These are phyloP conservation scores for Xylariales sp. DNA, from an alignment of 2,329 filamentous ascomycete genomes.

Conservation along the genomic window DNA sequence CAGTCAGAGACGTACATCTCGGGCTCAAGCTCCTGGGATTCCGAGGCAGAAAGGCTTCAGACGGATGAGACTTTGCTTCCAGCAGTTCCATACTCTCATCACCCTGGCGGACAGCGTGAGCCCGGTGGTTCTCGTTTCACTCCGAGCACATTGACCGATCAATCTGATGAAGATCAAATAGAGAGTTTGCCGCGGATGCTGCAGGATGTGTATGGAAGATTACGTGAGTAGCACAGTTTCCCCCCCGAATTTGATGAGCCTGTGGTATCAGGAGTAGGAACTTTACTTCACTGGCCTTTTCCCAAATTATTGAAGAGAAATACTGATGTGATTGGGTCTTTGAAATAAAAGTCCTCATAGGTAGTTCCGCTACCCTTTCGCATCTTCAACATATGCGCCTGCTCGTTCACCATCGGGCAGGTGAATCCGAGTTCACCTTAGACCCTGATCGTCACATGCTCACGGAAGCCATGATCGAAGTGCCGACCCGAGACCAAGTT, in stretches of 20 bases:
- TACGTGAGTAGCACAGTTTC: constrained; percentile 36
- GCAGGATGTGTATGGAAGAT: constrained; percentile 51
- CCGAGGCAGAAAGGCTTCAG: too few relatives aligned
- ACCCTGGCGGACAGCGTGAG: too few relatives aligned
- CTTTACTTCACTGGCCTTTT: too few relatives aligned
- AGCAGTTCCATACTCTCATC: not conserved
- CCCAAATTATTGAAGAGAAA: too few relatives aligned
- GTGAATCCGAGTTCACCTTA: constrained; percentile 51
- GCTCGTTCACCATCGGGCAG: constrained; percentile 51
- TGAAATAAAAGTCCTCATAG: too few relatives aligned
- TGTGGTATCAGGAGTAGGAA: too few relatives aligned
- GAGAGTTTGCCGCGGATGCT: constrained; percentile 55
- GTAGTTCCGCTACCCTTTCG: constrained; percentile 58
- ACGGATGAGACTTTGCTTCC: too few relatives aligned
- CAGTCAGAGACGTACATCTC: not conserved
- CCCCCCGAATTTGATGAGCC: not conserved
- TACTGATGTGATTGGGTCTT: not conserved
- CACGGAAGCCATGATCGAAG: constrained; percentile 46
- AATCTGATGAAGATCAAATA: too few relatives aligned
- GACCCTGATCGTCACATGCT: constrained; percentile 55
- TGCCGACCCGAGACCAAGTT: constrained; percentile 39
- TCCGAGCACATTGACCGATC: too few relatives aligned
- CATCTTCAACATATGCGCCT: constrained; percentile 57
- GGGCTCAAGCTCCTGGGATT: constrained; percentile 4
- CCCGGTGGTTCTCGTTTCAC: too few relatives aligned